Base-by-base conservation (phyloP, 495 filamentous ascomycete genomes). In the Talaromyces wortmannii region DNA sequence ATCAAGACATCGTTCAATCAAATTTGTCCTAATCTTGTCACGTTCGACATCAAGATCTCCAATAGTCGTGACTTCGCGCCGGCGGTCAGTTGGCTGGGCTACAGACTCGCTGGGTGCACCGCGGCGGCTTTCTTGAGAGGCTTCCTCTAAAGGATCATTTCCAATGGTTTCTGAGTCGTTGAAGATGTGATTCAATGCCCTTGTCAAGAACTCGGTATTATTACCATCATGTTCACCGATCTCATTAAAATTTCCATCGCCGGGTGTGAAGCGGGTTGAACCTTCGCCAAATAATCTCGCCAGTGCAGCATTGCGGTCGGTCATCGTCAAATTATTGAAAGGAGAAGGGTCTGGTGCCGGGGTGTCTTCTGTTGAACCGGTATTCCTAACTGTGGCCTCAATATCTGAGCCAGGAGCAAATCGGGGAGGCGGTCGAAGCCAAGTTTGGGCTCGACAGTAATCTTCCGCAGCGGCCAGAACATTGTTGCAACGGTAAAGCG, bases 1-100 rank as follows among this genome's bases (percentile, higher is more conserved):
- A 67, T 97, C 91, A 15, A 99, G 77, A 55, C 85, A 94, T 33
- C 89, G 88, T 60, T 96, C 90, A 53, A 97, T 91, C 45, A 97
- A 71, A 52, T 89, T 86, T 7, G 83, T 77, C 31, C 89, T 81
- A 46, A 97, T 74, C 10, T 77, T 78, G 17, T 79, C 78, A 40
- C 95, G 85, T 66, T 90, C 84, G 31, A 81, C 78, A 55, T 97
- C 89, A 23, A 99, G 74, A 63, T 95, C 90, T 55, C 97, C 90
- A 48, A 92, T 72, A 0, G 90, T 91, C 17, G 80, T 65, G 18
- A 75, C 62, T 31, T 75, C 66, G 11, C 75, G 67, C 32, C 65
- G 56, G 44, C 59, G 62, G 29, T 69, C 68, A 10, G 67, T 60
- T 8, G 63, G 58, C 53, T 58, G 50, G 46, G 46, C 48, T 55